Evolutionary conservation across 2,329 filamentous ascomycete genomes (phyloP), one percentile per base, ranked within the genome.

Genomic region (Exutisphaerella laricina): DNA sequence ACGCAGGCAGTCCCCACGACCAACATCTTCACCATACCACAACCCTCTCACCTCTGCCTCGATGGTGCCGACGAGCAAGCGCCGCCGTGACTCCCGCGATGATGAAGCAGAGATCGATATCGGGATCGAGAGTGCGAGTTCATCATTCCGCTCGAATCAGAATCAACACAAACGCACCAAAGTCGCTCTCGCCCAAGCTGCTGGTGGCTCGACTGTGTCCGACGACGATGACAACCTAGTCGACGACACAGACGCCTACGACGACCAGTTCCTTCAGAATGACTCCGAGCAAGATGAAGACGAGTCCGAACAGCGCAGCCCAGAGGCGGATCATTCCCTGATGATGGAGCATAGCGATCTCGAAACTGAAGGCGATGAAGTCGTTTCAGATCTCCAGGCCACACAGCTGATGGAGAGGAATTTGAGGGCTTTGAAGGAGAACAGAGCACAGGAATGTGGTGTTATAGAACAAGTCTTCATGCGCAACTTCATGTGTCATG

Each of bases 401-500:
- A 61, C 59, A 22, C 59, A 63, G 41, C 54, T 62, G 18, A 50
- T 65, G 9, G 51, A 57, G 29, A 57, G 58, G 34, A 51, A 58
- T 28, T 55, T 56, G 20, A 42, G 48, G 29, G 43, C 50, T 25
- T 48, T 45, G 23, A 46, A 49, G 9, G 75, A 85, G 16, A 96
- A 95, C 55, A 73, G 79, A 28, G 78, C 84, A 1, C 83, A 87
- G 0, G 84, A 94, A 28, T 83, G 85, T 55, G 89, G 88, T 1
- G 90, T 97, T 41, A 84, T 97, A 34, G 84, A 95, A 63, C 82
- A 82, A 50, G 84, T 97, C 42, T 84, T 81, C 26, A 94, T 88
- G 63, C 78, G 80, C 56, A 96, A 96, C 63, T 97, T 97, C 66
- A 97, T 97, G 92, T 97, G 90, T 59, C 92, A 98, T 63, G 73